Base-by-base conservation (phyloP, 2,329 filamentous ascomycete genomes). In the Scytalidium lignicola region DNA sequence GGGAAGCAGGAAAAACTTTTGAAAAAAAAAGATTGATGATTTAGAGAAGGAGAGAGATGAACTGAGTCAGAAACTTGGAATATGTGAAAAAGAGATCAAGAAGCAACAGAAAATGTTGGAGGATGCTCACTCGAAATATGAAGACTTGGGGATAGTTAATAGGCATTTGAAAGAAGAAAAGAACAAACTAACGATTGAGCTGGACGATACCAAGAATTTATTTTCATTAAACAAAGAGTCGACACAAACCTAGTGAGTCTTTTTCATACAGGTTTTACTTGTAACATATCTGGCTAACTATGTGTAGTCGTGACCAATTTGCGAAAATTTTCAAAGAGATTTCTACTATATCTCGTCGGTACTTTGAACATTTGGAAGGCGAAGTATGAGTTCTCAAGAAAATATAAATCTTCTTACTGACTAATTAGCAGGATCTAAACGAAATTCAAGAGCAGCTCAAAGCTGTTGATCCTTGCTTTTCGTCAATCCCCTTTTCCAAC, bases 401-500 rank as follows among this genome's bases (percentile, higher is more conserved):
- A 13, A 37, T 8, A 5, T 15, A 13, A 17, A 37, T 13, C 32
- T 15, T 13, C 32, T 15, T 5, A 4, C 15, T 8, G 15, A 37
- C 32, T 17, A 17, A 4, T 7, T 37, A 9, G 4, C 15, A 37
- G 32, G n/a, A 37, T 17, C 6, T 10, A 6, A 8, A 17, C 32
- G 5, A 37, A n/a, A n/a, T 52, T 20, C 52, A 47, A 37, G 8
- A 52, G n/a, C 20, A 43, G 21, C 47, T 52, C 23, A 46, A 44
- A 48, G 29, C 40, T 8, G 26, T 32, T 20, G 50, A 55, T 22
- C 43, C 13, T 12, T 17, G n/a, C 22, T 55, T 52, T 23, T 41
- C 42, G 28, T 51, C 47, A 10, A 43, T 55, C 19, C 52, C 52
- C 28, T 42, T 55, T 23, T 52, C 52, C 22, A 22, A 41, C 1